Base-by-base conservation (phyloP, 1,139 yeast species). In the Lodderomyces margitis region DNA sequence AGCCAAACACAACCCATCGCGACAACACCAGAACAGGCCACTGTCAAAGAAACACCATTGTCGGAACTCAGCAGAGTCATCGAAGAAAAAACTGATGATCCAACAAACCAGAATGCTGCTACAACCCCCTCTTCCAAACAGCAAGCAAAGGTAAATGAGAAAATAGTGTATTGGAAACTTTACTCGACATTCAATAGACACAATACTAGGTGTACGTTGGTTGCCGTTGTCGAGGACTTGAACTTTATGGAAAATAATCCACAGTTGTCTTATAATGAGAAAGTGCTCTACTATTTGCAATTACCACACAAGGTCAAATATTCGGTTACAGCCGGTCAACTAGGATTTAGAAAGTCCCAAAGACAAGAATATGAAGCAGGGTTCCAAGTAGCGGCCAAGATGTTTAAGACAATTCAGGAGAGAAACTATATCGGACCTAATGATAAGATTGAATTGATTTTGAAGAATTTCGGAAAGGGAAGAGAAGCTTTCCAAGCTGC, bases 341-440 rank as follows among this genome's bases (percentile, higher is more conserved):
- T 84, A 45, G 94, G 94, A 5, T 85, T 84, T 63, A 76, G 87
- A 56, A 83, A 84, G 57, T 78, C 87, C 8, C 86, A 84, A 45
- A 77, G 96, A 65, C 87, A 95, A 41, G 96, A 89, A 61, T 87
- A 87, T 58, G 98, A 91, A 65, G 97, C 96, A 1, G 87, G 85
- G n/a, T 89, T 85, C 70, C 96, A 89, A 59, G 86, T 92, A 10
- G 72, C 89, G 17, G 70, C 89, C 7, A 78, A 79, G 50, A 74
- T 87, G 70, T 88, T 91, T 64, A 76, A 82, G 49, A 63, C 75
- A 48, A 86, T 91, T 55, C 80, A 81, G 55, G 83, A 80, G 49
- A 72, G 73, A 49, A 76, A 75, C 35, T 66, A 74, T 47, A 63
- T 81, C 41, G 66, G 66, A 2, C 69, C 74, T 6, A 73, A 72